These are phyloP conservation scores for Boletus patriciae DNA, from an alignment of 768 basidiomycete species.

Conservation along the genomic window DNA sequence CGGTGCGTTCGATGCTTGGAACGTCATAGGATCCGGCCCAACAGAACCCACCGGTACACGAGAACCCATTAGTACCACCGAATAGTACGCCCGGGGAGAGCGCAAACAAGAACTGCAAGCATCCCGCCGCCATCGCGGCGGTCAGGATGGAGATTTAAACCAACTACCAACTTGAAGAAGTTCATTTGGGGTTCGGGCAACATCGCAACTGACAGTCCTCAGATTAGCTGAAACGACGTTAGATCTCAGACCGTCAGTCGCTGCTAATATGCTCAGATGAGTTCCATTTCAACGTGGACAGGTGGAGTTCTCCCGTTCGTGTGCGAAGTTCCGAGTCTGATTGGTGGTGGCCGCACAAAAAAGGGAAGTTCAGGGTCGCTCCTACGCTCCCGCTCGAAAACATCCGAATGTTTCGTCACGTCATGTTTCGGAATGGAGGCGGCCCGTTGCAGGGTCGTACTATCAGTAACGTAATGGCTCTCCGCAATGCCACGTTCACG, in stretches of 20 bases:
- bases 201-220: not conserved
- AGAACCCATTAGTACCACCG: constrained; percentile 17
- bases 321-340: constrained; percentile 5
- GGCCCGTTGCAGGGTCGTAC: constrained; percentile 16
- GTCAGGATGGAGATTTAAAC: constrained; percentile 22
- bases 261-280: not conserved
- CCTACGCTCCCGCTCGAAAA: not conserved
- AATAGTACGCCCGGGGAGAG: constrained; percentile 20
- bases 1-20: constrained; percentile 7
- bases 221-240: constrained; percentile 19
- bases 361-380: constrained; percentile 13
- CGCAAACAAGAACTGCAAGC: constrained; percentile 18
- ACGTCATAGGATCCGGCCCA: not conserved
- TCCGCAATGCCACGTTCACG: constrained; percentile 6
- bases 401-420: constrained; percentile 1
- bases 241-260: constrained; percentile 11
- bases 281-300: not conserved
- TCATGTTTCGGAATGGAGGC: constrained; percentile 1
- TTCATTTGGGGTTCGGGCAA: not conserved
- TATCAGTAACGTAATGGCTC: constrained; percentile 13
- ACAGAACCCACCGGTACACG: constrained; percentile 7
- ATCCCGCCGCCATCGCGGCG: constrained; percentile 30
- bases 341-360: constrained; percentile 5
- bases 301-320: not conserved
- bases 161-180: not conserved